Percentiles rank a stretch among this genome's conserved stretches.
Conservation (phyloP, 805 yeast genomes). For the Hanseniaspora occidentalis region DNA sequence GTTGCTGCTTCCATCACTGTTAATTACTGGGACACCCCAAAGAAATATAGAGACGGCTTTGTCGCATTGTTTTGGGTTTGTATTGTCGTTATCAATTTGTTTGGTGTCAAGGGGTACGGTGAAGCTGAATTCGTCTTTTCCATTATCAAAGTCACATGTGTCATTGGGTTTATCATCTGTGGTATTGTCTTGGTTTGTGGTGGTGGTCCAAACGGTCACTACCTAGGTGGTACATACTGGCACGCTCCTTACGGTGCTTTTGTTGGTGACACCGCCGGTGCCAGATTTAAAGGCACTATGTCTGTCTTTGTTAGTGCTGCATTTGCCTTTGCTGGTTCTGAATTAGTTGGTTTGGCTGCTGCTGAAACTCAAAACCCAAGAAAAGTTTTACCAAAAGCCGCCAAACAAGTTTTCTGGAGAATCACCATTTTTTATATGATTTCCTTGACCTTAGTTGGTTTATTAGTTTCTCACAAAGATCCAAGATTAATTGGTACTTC, state of each 20-base stretch:
- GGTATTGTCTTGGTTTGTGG: conserved; percentile 40
- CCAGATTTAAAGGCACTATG: conserved; percentile 38
- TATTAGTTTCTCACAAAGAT: conserved; percentile 35
- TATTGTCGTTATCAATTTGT: conserved; percentile 36
- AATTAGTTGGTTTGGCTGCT: conserved; percentile 38
- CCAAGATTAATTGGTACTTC: conserved; percentile 33
- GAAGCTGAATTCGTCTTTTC: conserved; percentile 41
- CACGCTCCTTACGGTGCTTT: conserved; percentile 42
- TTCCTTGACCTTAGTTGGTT: conserved; percentile 32
- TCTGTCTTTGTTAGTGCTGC: conserved; percentile 44
- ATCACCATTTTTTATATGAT: conserved; percentile 34
- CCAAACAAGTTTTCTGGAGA: conserved; percentile 47
- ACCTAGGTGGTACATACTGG: conserved; percentile 41
- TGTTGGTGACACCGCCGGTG: conserved; percentile 27
- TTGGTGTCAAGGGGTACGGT: conserved; percentile 45
- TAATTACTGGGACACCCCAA: conserved; percentile 35
- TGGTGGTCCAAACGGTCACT: conserved; percentile 27
- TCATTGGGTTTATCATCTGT: conserved; percentile 40
- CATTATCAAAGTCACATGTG: conserved; percentile 35
- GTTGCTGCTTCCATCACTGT: conserved; percentile 44
- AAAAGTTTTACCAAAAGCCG: conserved; percentile 37
- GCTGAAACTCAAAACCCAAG: conserved; percentile 38
- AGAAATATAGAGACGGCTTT: conserved; percentile 35
- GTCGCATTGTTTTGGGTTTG: conserved; percentile 37
- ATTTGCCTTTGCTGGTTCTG: conserved; percentile 43